phyloP scores from a whole-genome alignment of 164 flowering plant genomes.

The Piper longum region DNA sequence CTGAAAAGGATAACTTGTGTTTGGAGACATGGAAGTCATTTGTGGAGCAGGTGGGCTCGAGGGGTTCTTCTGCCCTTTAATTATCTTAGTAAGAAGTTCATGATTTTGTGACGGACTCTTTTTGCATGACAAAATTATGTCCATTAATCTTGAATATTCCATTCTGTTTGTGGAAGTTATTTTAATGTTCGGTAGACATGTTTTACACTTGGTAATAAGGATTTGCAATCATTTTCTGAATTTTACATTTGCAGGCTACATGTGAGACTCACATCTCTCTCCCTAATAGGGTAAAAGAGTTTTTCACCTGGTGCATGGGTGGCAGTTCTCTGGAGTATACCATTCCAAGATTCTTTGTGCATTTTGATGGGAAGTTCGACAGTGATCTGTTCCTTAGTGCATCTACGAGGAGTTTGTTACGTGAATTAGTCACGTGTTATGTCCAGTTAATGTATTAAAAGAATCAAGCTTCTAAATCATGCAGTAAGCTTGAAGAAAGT shows the following conservation, averaged over 20 bases:
- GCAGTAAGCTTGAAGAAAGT: slow-evolving; percentile 10
- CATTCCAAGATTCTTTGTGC: slow-evolving; percentile 46
- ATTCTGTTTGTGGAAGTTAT: background rate
- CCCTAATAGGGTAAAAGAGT: slow-evolving; percentile 44
- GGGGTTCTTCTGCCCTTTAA: slow-evolving; percentile 46
- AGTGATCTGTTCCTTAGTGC: slow-evolving; percentile 34
- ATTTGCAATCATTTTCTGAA: background rate
- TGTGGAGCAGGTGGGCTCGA: slow-evolving; percentile 65
- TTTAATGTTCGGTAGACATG: no score
- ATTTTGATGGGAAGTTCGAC: slow-evolving; percentile 45
- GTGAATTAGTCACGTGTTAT: slow-evolving; percentile 41
- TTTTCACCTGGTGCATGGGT: slow-evolving; percentile 33
- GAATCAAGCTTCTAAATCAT: slow-evolving; percentile 21
- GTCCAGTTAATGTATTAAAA: slow-evolving; percentile 51
- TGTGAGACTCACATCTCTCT: slow-evolving; percentile 54
- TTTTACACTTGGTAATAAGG: background rate
- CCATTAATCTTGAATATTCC: background rate
- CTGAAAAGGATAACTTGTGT: slow-evolving; percentile 17
- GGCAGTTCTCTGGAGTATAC: slow-evolving; percentile 17
- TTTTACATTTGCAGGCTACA: slow-evolving; percentile 54
- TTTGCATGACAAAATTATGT: background rate
- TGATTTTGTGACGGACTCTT: background rate
- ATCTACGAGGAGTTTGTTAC: slow-evolving; percentile 44
- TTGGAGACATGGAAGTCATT: slow-evolving; percentile 33
- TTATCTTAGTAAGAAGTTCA: slow-evolving; percentile 53